Base-by-base conservation (phyloP, 805 yeast genomes). In the Candida sphagnicola region DNA sequence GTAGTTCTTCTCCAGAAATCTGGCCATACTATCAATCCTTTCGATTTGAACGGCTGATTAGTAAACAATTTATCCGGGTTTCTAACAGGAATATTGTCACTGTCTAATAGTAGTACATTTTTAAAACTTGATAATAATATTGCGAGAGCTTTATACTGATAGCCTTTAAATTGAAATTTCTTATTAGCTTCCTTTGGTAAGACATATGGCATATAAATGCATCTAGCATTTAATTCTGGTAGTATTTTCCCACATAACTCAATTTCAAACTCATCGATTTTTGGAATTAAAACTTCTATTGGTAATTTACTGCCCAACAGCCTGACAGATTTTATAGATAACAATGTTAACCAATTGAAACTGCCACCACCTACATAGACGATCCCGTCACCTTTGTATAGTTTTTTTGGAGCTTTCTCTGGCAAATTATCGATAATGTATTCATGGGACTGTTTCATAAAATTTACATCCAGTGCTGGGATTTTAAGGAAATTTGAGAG, bases 1-100 rank as follows among this genome's bases (percentile, higher is more conserved):
- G 90, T 85, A 5, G 90, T 79, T 47, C 95, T 72, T 57, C 82
- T 76, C 95, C 95, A 87, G 57, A 80, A 87, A 59, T 87, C 96
- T 1, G 95, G 95, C 91, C 95, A 87, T 2, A 80, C 67, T 23
- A 82, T 70, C 56, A 82, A 57, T 3, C 85, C 84, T 28, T 62
- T 57, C 11, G 61, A 54, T 19, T 42, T 67, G 59, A 75, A 86
- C 1, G 86, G 80, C 32, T 78, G 77, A 10, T 64, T 59, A 3
- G 62, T 63, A 54, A 87, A 83, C 16, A 85, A 54, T 14, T 58
- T 55, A 47, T 80, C 85, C 2, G 91, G 82, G 10, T 80, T 71
- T 49, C 70, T 72, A 2, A 82, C 75, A 0, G 95, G 89, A 43
- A 80, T 72, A 46, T 83, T 80, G 57, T 86, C 95, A 28, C 90